Base-by-base conservation (phyloP, 2,329 filamentous ascomycete genomes). In the Clarireedia monteithiana region DNA sequence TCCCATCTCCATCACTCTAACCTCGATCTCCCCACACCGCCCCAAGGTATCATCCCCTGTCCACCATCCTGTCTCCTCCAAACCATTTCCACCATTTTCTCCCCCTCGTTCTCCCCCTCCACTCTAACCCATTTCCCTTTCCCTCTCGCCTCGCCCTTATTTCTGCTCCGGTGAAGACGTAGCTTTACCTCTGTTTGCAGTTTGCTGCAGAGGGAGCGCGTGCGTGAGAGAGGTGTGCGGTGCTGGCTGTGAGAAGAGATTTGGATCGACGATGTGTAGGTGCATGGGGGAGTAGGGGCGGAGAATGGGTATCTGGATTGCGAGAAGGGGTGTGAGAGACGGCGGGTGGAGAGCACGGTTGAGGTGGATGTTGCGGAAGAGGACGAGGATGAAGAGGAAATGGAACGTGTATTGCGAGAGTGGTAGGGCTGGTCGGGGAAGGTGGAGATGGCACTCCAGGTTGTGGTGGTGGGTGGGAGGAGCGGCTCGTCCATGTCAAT, bases 21-120 rank as follows among this genome's bases (percentile, higher is more conserved):
- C 14, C 44, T 54, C n/a, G 38, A 23, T 44, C 51, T 54, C n/a
- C 51, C 51, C n/a, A 54, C 51, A 1, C 51, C 51, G 5, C 51
- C 51, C 27, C 26, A 54, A 48, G 51, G 44, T 48, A 54, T 54
- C 51, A 54, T 54, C 0, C 51, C 51, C 51, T 50, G 52, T 1
- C 27, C 46, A 3, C 52, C 52, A 55, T 55, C 52, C 38, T 40
- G 12, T 26, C 52, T 55, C 46, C 52, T 55, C 52, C 52, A 55
- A 14, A 55, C 46, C 52, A 55, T 44, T 38, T 55, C 52, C 2
- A 44, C 26, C 3, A 20, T 50, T 36, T 36, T 55, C 46, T 55
- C 52, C 14, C 17, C 39, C 38, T 55, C 52, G 5, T 26, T 42
- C 15, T 55, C 52, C 20, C 52, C 52, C 26, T 55, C 52, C 23